These are phyloP conservation scores for Castanea mollissima DNA, from an alignment of 306 rosid genomes.

Conservation along the genomic window DNA sequence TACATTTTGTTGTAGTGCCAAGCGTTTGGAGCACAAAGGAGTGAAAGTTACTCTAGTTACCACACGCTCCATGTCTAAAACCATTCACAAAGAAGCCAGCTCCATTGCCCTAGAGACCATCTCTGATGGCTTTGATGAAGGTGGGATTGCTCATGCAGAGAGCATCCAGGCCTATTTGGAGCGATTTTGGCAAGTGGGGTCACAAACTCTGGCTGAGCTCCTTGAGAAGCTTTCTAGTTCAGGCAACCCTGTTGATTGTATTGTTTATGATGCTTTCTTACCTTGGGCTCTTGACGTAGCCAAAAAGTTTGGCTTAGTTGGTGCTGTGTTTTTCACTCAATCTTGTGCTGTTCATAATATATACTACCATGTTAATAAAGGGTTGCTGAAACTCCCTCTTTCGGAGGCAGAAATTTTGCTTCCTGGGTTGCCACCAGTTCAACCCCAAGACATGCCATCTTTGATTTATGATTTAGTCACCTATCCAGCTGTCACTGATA, in stretches of 20 bases:
- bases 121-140: slow-evolving; percentile 64
- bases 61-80: slow-evolving; percentile 48
- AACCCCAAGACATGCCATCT: slow-evolving; percentile 47
- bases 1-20: too few species aligned
- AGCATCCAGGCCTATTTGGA: slow-evolving; percentile 36
- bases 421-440: slow-evolving; percentile 45
- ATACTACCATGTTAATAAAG: slow-evolving; percentile 37
- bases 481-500: slow-evolving; percentile 45
- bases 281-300: slow-evolving; percentile 57
- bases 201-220: slow-evolving; percentile 40
- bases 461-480: slow-evolving; percentile 26
- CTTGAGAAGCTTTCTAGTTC: slow-evolving; percentile 29
- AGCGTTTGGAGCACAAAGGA: slow-evolving; percentile 35
- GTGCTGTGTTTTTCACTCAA: slow-evolving; percentile 58
- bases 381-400: slow-evolving; percentile 32
- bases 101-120: slow-evolving; percentile 38
- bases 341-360: slow-evolving; percentile 40
- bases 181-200: slow-evolving; percentile 35
- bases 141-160: slow-evolving; percentile 37
- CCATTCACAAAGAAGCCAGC: slow-evolving; percentile 28
- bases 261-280: slow-evolving; percentile 52
- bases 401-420: slow-evolving; percentile 25
- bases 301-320: slow-evolving; percentile 37
- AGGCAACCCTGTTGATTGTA: slow-evolving; percentile 29
- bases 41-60: slow-evolving; percentile 39